Base-by-base conservation (phyloP, 2,329 filamentous ascomycete genomes). In the Mycocentrospora acerina region DNA sequence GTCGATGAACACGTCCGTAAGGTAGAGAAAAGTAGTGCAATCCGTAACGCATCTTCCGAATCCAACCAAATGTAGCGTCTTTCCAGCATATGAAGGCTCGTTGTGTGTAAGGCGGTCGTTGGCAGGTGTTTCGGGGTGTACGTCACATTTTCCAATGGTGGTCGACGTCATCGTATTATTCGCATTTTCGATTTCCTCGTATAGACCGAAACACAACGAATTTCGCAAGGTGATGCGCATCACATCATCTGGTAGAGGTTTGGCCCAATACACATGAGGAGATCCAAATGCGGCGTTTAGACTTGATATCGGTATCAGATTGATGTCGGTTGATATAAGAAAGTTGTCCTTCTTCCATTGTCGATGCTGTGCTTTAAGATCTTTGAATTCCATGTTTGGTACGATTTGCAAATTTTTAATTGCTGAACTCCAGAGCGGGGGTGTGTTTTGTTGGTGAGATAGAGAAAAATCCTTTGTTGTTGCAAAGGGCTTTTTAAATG, bases 1-100 rank as follows among this genome's bases (percentile, higher is more conserved):
- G 12, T 39, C 32, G 7, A 48, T 15, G 19, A 37, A 48, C n/a
- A 48, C 45, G 19, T 48, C 42, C 12, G 42, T 48, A 7, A 48
- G 24, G 14, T 40, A 45, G 2, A 30, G 22, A 16, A 44, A 48
- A 13, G 45, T 45, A 7, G 18, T 32, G 12, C 36, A 42, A 25
- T 48, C 45, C 32, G 45, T 48, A 2, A 48, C 31, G 17, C 37
- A 41, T 18, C 45, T 41, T 16, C 37, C 37, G 18, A 48, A 40
- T 5, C 45, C 45, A 12, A 42, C 35, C 24, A 40, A 19, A 9
- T 33, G n/a, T n/a, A n/a, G n/a, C n/a, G n/a, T n/a, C n/a, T n/a
- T n/a, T n/a, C n/a, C n/a, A n/a, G n/a, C n/a, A n/a, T n/a, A n/a
- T n/a, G n/a, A n/a, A n/a, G n/a, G n/a, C n/a, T n/a, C n/a, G n/a